Conservation (phyloP, 768 basidiomycete species). For the Clitopilus hobsonii region DNA sequence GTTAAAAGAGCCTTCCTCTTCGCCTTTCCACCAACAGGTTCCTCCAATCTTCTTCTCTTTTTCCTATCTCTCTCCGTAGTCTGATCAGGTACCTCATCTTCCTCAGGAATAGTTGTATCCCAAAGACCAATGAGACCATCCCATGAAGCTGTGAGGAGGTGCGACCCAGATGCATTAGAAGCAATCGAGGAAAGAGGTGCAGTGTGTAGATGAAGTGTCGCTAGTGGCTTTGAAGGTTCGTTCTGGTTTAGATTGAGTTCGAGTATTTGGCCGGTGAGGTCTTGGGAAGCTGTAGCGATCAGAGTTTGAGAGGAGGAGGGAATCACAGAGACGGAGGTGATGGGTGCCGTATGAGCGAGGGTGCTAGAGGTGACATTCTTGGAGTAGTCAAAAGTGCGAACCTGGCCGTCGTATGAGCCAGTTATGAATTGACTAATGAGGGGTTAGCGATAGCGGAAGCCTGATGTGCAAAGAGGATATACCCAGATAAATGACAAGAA, state of each 20-base stretch:
- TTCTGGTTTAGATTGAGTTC: constrained; percentile 22
- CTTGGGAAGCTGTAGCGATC: constrained; percentile 73
- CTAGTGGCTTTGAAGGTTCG: constrained; percentile 35
- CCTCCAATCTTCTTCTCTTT: constrained; percentile 60
- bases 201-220: constrained; percentile 82
- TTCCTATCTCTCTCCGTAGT: constrained; percentile 34
- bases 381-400: constrained; percentile 72
- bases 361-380: constrained; percentile 49
- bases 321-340: constrained; percentile 60
- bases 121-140: constrained; percentile 83
- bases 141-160: constrained; percentile 83
- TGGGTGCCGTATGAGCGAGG: constrained; percentile 56
- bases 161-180: constrained; percentile 46
- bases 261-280: constrained; percentile 64
- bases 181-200: constrained; percentile 71
- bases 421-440: constrained; percentile 74
- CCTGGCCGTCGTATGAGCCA: constrained; percentile 73
- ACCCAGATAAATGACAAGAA: constrained; percentile 58
- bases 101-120: constrained; percentile 56
- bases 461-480: constrained; percentile 7
- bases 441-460: constrained; percentile 2
- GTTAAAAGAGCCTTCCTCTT: constrained; percentile 63
- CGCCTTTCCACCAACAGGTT: constrained; percentile 22
- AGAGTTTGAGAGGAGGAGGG: constrained; percentile 34
- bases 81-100: constrained; percentile 60